Conservation (phyloP, 495 filamentous ascomycete genomes). For the Amphirosellinia nigrospora region DNA sequence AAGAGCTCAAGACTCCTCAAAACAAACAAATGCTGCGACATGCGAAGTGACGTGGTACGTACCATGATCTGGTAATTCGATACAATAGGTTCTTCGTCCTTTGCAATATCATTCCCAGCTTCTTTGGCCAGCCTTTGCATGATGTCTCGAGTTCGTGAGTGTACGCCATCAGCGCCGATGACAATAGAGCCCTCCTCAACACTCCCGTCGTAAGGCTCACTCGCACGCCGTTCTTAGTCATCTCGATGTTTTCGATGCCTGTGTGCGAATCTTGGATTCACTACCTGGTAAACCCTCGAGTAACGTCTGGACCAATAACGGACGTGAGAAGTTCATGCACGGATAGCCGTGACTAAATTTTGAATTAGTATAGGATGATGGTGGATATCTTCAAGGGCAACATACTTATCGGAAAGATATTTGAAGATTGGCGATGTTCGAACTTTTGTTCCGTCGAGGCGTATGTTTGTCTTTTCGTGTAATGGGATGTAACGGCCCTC, state of each 20-base stretch:
- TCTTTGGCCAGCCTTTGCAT: conserved; percentile 45
- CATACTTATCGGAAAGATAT: neutral
- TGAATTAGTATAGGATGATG: neutral
- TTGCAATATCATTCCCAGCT: conserved; percentile 13
- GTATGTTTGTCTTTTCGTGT: conserved; percentile 3
- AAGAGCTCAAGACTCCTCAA: conserved; percentile 15
- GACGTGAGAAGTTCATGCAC: conserved; percentile 38
- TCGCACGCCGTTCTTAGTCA: conserved; percentile 32
- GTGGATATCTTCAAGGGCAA: neutral
- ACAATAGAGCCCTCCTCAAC: conserved; percentile 51
- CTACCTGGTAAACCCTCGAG: conserved; percentile 39
- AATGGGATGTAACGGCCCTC: conserved; percentile 20
- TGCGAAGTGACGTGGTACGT: conserved; percentile 30
- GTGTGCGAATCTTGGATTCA: conserved; percentile 39
- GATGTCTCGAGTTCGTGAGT: conserved; percentile 52
- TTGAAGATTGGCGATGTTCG: neutral
- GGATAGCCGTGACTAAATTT: conserved; percentile 25
- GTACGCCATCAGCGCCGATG: conserved; percentile 57
- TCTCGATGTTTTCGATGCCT: conserved; percentile 38
- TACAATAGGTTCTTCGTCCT: conserved; percentile 32
- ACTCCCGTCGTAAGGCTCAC: conserved; percentile 47
- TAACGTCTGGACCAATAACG: conserved; percentile 40
- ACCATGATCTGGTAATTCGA: conserved; percentile 21
- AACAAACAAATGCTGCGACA: conserved; percentile 46
- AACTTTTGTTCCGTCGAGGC: conserved; percentile 4